Evolutionary conservation across 441 rosid genomes (phyloP).

Genomic region (Croton laevigatus): DNA sequence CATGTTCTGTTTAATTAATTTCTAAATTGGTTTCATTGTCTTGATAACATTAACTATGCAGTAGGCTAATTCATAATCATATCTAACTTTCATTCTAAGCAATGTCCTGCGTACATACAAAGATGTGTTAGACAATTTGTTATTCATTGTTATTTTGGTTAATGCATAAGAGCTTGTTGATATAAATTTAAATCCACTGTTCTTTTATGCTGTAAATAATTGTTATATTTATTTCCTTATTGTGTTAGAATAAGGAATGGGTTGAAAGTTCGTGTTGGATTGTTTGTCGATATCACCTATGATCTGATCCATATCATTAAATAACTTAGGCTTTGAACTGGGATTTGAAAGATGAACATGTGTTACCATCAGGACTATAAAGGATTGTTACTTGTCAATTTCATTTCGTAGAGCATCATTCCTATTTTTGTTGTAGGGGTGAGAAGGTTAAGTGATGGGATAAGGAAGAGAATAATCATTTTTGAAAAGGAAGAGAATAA

Average conservation of each 20-base stretch:
- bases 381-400: neutral
- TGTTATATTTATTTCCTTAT: neutral
- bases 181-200: neutral
- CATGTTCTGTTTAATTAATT: constrained; percentile 1
- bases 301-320: neutral
- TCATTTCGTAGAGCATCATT: neutral
- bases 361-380: neutral
- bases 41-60: neutral
- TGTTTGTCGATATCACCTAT: neutral
- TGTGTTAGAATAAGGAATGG: neutral
- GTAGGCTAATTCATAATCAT: neutral
- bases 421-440: neutral
- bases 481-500: neutral
- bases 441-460: neutral
- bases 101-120: neutral
- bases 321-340: neutral
- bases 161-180: neutral
- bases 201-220: neutral
- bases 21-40: neutral
- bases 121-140: neutral
- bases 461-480: neutral
- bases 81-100: neutral
- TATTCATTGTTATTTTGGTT: neutral
- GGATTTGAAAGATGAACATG: neutral
- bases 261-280: neutral